Evolutionary conservation across 345 rosid genomes (phyloP).

Genomic region (Syzygium grande): DNA sequence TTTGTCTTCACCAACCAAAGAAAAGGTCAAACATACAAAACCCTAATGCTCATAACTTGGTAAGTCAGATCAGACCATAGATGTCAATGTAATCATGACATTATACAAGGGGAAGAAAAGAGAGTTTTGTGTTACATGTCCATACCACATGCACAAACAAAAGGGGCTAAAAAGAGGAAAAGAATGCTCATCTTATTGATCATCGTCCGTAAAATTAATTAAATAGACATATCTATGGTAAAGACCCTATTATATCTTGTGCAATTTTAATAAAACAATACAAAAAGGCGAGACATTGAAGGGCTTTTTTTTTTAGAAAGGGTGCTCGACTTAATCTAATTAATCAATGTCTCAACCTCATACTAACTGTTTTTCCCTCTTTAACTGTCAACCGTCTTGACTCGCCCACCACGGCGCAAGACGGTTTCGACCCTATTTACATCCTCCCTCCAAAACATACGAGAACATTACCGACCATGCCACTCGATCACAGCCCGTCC

Average conservation of each 20-base stretch:
- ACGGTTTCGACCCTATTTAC: neutral
- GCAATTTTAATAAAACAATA: slow-evolving; percentile 19
- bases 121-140: neutral
- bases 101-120: neutral
- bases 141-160: neutral
- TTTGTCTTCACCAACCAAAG: neutral
- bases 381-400: neutral
- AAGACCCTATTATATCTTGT: slow-evolving; percentile 3
- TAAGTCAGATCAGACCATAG: neutral
- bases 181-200: slow-evolving; percentile 10
- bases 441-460: slow-evolving; percentile 2
- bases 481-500: slow-evolving; percentile 30
- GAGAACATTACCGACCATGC: slow-evolving; percentile 8
- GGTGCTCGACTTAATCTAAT: slow-evolving; percentile 9
- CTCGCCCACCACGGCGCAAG: neutral
- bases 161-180: neutral
- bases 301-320: neutral
- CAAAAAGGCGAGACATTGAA: slow-evolving; percentile 7
- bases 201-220: slow-evolving; percentile 6
- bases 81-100: neutral
- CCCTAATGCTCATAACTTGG: neutral
- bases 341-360: slow-evolving; percentile 26
- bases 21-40: neutral
- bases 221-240: slow-evolving; percentile 15
- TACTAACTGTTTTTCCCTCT: slow-evolving; percentile 10